Evolutionary conservation across 2,329 filamentous ascomycete species (phyloP).

Genomic region (Chalara sp.): DNA sequence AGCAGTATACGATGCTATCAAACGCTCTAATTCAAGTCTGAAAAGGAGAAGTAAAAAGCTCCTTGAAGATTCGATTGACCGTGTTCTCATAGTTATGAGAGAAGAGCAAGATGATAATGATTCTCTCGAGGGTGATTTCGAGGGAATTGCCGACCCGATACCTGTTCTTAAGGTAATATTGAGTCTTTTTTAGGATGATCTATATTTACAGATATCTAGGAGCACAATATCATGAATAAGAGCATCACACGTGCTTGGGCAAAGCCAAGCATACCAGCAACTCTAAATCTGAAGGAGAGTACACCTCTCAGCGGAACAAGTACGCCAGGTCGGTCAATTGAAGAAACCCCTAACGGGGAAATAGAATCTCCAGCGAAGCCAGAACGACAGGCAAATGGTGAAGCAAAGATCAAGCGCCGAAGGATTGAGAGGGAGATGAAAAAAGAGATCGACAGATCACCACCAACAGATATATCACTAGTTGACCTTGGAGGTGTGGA

Average conservation of each 20-base stretch:
- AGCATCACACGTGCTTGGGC: slow-evolving; percentile 55
- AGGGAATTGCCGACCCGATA: slow-evolving; percentile 34
- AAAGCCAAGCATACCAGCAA: slow-evolving; percentile 26
- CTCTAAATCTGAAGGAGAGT: slow-evolving; percentile 15
- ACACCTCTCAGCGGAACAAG: slow-evolving; percentile 11
- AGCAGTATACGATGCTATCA: slow-evolving; percentile 71
- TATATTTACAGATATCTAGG: slow-evolving; percentile 28
- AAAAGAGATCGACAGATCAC: slow-evolving; percentile 51
- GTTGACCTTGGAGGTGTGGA: slow-evolving; percentile 73
- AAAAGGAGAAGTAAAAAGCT: slow-evolving; percentile 75
- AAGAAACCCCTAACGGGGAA: slow-evolving; percentile 16
- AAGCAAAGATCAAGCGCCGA: slow-evolving; percentile 59
- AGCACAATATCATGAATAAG: slow-evolving; percentile 58
- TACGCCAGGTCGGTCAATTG: slow-evolving; percentile 17
- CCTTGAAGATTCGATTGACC: slow-evolving; percentile 79
- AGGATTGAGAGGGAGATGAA: slow-evolving; percentile 43
- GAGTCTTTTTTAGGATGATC: background rate
- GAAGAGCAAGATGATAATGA: slow-evolving; percentile 39
- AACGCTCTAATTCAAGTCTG: slow-evolving; percentile 78
- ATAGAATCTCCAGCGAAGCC: slow-evolving; percentile 23
- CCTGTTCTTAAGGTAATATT: slow-evolving; percentile 22
- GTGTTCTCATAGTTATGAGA: slow-evolving; percentile 68
- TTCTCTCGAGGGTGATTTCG: slow-evolving; percentile 42
- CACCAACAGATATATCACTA: slow-evolving; percentile 61
- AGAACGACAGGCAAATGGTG: slow-evolving; percentile 55